phyloP scores from a whole-genome alignment of 2,329 filamentous ascomycete genomes.

The Coniochaeta hoffmannii region DNA sequence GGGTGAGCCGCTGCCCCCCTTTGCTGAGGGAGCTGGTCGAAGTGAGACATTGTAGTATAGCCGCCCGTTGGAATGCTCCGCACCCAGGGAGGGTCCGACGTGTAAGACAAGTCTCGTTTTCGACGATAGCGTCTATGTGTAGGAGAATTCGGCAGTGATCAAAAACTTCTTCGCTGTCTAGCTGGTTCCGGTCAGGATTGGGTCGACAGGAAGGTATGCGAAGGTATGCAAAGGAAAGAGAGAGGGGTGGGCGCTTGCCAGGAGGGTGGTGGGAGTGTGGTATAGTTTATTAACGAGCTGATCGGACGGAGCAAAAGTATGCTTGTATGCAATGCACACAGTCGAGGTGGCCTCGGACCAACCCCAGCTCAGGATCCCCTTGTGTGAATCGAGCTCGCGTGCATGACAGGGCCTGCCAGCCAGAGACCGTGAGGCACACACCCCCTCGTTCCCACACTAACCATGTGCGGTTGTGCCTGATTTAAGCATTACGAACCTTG shows the following conservation, averaged over 20 bases:
- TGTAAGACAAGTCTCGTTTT: background rate
- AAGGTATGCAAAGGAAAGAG: background rate
- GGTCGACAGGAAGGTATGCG: background rate
- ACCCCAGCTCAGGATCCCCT: background rate
- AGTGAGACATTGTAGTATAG: conserved; percentile 9
- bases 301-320: background rate
- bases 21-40: conserved; percentile 9
- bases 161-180: background rate
- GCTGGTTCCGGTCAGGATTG: conserved; percentile 1
- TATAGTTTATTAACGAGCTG: background rate
- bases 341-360: conserved; percentile 1
- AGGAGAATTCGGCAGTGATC: background rate
- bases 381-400: background rate
- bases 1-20: conserved; percentile 9
- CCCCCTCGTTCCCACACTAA: background rate
- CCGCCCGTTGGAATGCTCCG: conserved; percentile 3
- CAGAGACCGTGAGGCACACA: background rate
- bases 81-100: background rate
- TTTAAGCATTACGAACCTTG: background rate
- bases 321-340: background rate
- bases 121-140: background rate
- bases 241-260: background rate
- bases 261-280: background rate
- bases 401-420: conserved; percentile 2
- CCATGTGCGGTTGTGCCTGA: conserved; percentile 1